Evolutionary conservation across 495 filamentous ascomycete species (phyloP), one percentile per base, ranked within the genome.

Genomic region (Amniculicola lignicola): DNA sequence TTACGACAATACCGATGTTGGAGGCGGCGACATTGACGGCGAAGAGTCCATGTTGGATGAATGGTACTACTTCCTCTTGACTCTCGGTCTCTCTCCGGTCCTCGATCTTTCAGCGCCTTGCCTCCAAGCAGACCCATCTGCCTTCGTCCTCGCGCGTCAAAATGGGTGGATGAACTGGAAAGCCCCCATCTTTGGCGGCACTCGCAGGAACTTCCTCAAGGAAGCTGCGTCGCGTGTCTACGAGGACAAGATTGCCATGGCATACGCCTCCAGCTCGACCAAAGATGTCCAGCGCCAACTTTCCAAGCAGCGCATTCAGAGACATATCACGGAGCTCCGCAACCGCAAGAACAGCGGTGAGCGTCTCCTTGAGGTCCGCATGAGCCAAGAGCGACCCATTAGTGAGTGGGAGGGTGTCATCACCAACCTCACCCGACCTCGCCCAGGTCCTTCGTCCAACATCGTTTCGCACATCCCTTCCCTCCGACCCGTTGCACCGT

Each of bases 171-270:
- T 79, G 1, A 71, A 67, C 31, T 87, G 83, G 83, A 72, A 75
- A 11, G 66, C 69, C 15, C 74, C 79, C 0, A 68, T 75, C 14
- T 59, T 65, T 3, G 71, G 70, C 22, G 62, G 62, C 23, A 79
- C 71, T 35, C 79, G 81, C n/a, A 71, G 74, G 9, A 79, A 75
- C 10, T 87, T 87, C 64, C 72, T 87, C 49, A 81, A 82, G 54
- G 81, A 85, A 67, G 81, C 82, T 0, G 72, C 85, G 15, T 72
- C 76, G 2, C 77, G 76, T 27, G 75, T 81, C 25, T 86, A 86
- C 64, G 76, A 81, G 51, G 75, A 77, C 27, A 71, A 71, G 24
- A 69, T 79, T 36, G 69, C 69, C 6, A 52, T 51, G 21, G 59
- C 41, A 51, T 63, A 52, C 37, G 41, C 41, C 51, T 44, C 33